phyloP scores from a whole-genome alignment of 352 stramenopile species.

The Pythium utonaiense region DNA sequence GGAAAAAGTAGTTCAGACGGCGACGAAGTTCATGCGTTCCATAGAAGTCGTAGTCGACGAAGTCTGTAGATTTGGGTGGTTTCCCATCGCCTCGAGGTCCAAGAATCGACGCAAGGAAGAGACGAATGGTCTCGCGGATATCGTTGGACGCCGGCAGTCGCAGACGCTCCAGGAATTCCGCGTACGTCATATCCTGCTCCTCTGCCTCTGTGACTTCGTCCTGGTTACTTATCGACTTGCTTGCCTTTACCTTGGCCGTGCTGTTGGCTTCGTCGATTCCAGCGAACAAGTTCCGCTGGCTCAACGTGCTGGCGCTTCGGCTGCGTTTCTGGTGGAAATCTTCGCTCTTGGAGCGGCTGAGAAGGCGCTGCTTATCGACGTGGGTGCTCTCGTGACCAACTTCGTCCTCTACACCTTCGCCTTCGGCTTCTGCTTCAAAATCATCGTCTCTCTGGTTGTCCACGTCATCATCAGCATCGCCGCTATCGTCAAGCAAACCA shows the following conservation, averaged over 20 bases:
- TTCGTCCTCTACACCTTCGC: neutral
- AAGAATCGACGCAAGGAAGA: constrained; percentile 75
- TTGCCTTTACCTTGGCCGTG: constrained; percentile 28
- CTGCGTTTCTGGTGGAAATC: constrained; percentile 10
- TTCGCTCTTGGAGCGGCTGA: constrained; percentile 12
- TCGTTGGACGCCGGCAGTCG: constrained; percentile 68
- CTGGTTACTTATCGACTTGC: constrained; percentile 18
- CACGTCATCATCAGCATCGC: constrained; percentile 13
- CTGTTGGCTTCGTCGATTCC: constrained; percentile 37
- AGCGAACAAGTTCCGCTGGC: constrained; percentile 56
- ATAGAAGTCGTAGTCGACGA: constrained; percentile 82
- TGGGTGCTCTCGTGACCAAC: neutral
- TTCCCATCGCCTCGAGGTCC: constrained; percentile 71
- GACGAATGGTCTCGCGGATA: constrained; percentile 66
- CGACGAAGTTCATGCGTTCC: constrained; percentile 63
- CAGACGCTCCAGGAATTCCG: constrained; percentile 72
- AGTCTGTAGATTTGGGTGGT: constrained; percentile 59
- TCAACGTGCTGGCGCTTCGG: constrained; percentile 14
- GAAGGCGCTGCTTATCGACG: constrained; percentile 3
- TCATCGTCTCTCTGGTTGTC: constrained; percentile 23
- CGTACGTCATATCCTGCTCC: constrained; percentile 61
- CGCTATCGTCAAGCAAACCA: constrained; percentile 48
- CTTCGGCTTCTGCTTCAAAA: constrained; percentile 10
- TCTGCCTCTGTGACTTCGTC: constrained; percentile 24
- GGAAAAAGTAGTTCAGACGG: constrained; percentile 71